A percentile compares a stretch with the other conserved stretches of the same genome.
phyloP scores from a whole-genome alignment of 1,139 yeast species.

The Hansenula lynferdii region DNA sequence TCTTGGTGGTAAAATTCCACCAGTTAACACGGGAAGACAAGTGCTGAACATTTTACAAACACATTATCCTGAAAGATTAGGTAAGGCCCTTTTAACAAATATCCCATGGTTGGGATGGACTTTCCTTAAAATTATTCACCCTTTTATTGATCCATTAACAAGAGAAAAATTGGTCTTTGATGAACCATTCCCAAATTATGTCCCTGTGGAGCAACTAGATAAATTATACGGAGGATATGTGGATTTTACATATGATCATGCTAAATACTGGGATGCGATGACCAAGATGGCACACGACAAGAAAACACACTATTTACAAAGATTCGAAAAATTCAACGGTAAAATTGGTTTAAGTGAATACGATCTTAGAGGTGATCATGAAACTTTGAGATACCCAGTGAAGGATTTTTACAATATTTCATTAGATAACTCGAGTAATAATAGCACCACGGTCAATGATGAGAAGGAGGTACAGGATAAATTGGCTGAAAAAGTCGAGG shows the following conservation, averaged over 20 bases:
- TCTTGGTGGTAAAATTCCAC: constrained; percentile 70
- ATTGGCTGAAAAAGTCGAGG: background rate
- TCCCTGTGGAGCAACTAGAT: constrained; percentile 78
- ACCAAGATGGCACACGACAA: constrained; percentile 52
- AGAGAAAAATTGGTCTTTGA: constrained; percentile 88
- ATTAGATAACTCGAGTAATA: background rate
- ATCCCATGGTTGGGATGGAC: constrained; percentile 93
- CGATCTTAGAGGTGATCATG: constrained; percentile 62
- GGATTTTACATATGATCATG: constrained; percentile 79
- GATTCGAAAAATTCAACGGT: constrained; percentile 65
- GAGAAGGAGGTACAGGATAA: background rate
- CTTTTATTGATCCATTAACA: constrained; percentile 93
- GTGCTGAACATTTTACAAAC: constrained; percentile 79
- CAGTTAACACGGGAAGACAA: constrained; percentile 71
- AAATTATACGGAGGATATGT: constrained; percentile 78
- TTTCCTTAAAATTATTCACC: constrained; percentile 82
- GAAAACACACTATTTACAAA: constrained; percentile 48
- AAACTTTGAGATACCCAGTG: constrained; percentile 38
- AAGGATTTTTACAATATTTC: background rate
- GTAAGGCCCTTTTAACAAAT: constrained; percentile 84
- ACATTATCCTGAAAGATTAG: constrained; percentile 94
- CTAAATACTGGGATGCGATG: constrained; percentile 75
- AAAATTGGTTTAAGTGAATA: constrained; percentile 76
- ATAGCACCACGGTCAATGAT: background rate
- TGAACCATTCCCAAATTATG: constrained; percentile 80